phyloP scores from a whole-genome alignment of 306 rosid genomes.

The Pueraria montana region DNA sequence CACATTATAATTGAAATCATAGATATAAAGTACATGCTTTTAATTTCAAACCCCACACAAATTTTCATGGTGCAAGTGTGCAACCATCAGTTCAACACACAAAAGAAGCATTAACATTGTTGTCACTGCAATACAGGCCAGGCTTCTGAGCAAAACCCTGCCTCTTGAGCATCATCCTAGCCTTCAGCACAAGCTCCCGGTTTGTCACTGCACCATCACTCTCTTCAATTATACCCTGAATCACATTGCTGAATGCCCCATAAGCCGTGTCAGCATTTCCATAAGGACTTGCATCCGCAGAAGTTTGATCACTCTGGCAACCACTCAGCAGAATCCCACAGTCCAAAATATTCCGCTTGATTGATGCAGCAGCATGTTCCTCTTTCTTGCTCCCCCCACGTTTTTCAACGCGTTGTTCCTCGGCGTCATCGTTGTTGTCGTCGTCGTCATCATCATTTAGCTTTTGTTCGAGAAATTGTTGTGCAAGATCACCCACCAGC shows the following conservation, averaged over 20 bases:
- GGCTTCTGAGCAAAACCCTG: conserved; percentile 83
- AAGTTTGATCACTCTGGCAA: conserved; percentile 81
- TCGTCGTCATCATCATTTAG: conserved; percentile 61
- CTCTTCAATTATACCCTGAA: conserved; percentile 64
- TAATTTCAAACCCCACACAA: not conserved
- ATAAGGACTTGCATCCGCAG: conserved; percentile 79
- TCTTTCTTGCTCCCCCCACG: conserved; percentile 57
- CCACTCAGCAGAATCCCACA: conserved; percentile 81
- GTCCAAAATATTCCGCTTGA: conserved; percentile 47
- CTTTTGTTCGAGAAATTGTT: conserved; percentile 64
- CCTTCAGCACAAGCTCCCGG: conserved; percentile 65
- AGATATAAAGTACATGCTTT: not conserved
- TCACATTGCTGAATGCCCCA: conserved; percentile 85
- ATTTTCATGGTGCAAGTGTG: too few species aligned
- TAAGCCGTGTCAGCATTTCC: conserved; percentile 64
- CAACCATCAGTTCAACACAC: conserved; percentile 24
- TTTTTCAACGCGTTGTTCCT: conserved; percentile 38
- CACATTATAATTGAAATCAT: not conserved
- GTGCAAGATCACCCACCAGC: conserved; percentile 71
- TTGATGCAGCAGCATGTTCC: conserved; percentile 71
- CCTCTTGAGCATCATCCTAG: conserved; percentile 60
- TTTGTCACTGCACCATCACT: conserved; percentile 61
- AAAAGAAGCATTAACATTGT: conserved; percentile 59
- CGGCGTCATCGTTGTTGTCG: conserved; percentile 34
- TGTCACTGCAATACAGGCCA: conserved; percentile 81